These are phyloP conservation scores for Martensiomyces pterosporus DNA, from an alignment of 192 early-diverging fungal genomes.

Conservation along the genomic window DNA sequence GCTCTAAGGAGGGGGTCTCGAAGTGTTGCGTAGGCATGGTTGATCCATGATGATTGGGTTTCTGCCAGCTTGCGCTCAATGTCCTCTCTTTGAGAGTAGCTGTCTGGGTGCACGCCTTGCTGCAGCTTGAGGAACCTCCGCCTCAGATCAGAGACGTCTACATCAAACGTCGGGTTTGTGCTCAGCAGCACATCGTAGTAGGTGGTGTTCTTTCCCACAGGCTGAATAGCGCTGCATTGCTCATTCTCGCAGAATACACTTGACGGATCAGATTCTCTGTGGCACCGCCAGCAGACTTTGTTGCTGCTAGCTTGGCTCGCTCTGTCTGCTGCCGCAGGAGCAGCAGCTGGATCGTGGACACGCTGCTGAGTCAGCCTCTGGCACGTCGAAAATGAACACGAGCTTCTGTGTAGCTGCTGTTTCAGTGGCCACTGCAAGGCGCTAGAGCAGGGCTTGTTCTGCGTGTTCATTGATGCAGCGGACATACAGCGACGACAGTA, in stretches of 20 bases:
- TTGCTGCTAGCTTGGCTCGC: no score
- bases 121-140: conserved; percentile 70
- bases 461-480: no score
- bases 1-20: conserved; percentile 76
- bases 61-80: conserved; percentile 36
- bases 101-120: conserved; percentile 83
- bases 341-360: no score
- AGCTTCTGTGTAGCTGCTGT: no score
- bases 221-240: conserved; percentile 59
- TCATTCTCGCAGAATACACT: conserved; percentile 57
- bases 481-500: no score
- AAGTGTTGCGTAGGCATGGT: conserved; percentile 82
- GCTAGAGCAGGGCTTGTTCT: no score
- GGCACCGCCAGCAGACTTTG: conserved; percentile 63
- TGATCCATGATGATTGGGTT: conserved; percentile 72
- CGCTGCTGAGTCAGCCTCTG: no score
- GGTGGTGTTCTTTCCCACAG: conserved; percentile 43
- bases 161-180: conserved; percentile 53
- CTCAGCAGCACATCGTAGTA: conserved; percentile 60
- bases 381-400: no score
- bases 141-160: conserved; percentile 61
- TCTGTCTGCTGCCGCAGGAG: no score
- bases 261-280: conserved; percentile 31
- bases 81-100: conserved; percentile 52
- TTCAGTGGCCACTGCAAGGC: no score